A percentile compares a stretch with the other conserved stretches of the same genome.
Evolutionary conservation across 2,329 filamentous ascomycete genomes (phyloP).

Genomic region (Colletotrichum musae): DNA sequence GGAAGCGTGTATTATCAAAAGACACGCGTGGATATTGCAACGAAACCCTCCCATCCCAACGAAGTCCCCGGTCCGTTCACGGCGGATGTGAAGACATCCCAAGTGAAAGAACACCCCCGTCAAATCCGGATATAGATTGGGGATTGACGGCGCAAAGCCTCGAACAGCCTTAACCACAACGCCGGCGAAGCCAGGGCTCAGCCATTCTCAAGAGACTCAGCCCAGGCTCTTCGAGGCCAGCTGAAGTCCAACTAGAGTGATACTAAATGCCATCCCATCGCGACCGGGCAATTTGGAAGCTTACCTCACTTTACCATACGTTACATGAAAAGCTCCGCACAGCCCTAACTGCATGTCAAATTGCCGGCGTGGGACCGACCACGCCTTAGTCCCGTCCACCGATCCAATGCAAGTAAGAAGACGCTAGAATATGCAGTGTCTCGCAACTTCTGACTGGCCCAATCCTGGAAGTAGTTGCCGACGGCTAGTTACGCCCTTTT

Average conservation of each 20-base stretch:
- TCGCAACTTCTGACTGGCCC: constrained; percentile 1
- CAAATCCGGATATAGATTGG: constrained; percentile 22
- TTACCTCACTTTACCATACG: too few relatives aligned
- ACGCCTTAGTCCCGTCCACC: too few relatives aligned
- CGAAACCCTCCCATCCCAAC: neutral
- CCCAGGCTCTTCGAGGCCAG: constrained; percentile 1
- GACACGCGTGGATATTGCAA: neutral
- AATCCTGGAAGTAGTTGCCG: constrained; percentile 12
- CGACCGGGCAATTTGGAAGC: neutral
- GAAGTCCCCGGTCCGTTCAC: constrained; percentile 26
- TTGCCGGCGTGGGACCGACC: too few relatives aligned
- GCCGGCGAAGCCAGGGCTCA: constrained; percentile 21
- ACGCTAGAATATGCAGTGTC: constrained; percentile 27
- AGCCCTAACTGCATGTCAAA: constrained; percentile 2
- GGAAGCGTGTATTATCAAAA: neutral
- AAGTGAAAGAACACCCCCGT: neutral
- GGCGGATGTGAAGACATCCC: neutral
- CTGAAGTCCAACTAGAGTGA: neutral
- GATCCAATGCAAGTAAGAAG: neutral
- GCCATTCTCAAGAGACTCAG: constrained; percentile 3
- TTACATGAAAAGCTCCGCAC: too few relatives aligned
- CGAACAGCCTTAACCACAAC: constrained; percentile 7
- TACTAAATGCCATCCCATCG: constrained; percentile 4
- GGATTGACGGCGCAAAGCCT: constrained; percentile 1
- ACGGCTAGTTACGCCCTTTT: constrained; percentile 10